Evolutionary conservation across 2,329 filamentous ascomycete genomes (phyloP).

Genomic region (Cercospora sp.): DNA sequence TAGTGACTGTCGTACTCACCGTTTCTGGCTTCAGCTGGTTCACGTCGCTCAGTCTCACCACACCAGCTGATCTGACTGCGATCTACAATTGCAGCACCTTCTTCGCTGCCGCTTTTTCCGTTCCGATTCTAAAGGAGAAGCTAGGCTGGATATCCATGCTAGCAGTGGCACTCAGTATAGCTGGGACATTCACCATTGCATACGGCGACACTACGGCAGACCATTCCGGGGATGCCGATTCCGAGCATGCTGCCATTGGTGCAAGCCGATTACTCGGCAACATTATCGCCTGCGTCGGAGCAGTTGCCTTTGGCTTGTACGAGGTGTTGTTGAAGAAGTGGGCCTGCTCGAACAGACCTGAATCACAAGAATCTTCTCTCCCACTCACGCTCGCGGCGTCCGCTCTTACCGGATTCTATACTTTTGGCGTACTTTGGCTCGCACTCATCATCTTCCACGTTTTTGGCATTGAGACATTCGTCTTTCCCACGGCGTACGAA

Average conservation of each 20-base stretch:
- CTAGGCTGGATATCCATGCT: constrained; percentile 32
- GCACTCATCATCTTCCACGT: constrained; percentile 35
- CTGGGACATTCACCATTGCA: constrained; percentile 38
- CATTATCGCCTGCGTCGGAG: constrained; percentile 35
- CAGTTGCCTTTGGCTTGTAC: constrained; percentile 39
- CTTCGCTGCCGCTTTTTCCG: constrained; percentile 38
- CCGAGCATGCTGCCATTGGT: constrained; percentile 28
- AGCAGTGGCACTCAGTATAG: constrained; percentile 37
- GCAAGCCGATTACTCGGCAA: constrained; percentile 35
- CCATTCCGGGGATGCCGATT: constrained; percentile 19
- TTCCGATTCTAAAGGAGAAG: constrained; percentile 36
- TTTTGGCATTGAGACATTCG: constrained; percentile 35
- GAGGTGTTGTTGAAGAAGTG: constrained; percentile 41
- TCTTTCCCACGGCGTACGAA: constrained; percentile 30
- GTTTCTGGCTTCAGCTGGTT: constrained; percentile 38
- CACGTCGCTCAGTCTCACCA: constrained; percentile 35
- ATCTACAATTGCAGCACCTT: constrained; percentile 41
- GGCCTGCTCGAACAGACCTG: constrained; percentile 34
- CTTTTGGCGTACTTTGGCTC: constrained; percentile 35
- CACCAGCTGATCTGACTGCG: constrained; percentile 38
- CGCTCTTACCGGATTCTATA: constrained; percentile 38
- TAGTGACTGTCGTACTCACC: constrained; percentile 35
- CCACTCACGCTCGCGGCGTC: constrained; percentile 36
- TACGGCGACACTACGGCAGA: constrained; percentile 37
- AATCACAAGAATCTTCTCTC: constrained; percentile 31